Evolutionary conservation across 163 green algal species (phyloP).

Genomic region (Chlamydomonas reinhardtii): DNA sequence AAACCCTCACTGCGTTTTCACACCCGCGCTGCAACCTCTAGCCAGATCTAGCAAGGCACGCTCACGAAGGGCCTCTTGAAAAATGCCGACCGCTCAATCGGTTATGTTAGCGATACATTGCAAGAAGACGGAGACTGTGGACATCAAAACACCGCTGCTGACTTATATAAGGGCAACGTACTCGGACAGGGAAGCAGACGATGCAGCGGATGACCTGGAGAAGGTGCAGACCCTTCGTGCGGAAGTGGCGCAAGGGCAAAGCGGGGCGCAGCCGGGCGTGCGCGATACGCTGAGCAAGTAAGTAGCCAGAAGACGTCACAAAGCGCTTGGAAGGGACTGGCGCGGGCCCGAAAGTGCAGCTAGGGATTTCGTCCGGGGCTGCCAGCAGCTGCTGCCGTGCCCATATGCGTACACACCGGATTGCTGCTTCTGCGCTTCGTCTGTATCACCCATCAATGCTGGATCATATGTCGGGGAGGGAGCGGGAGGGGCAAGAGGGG

Average conservation of each 20-base stretch:
- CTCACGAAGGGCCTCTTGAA: not conserved
- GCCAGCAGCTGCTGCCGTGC: constrained; percentile 5
- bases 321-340: not conserved
- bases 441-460: too few species aligned
- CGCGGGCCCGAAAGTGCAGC: too few species aligned
- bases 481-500: too few species aligned
- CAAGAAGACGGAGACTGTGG: constrained; percentile 83
- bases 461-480: too few species aligned
- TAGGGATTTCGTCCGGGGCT: not conserved
- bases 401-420: too few species aligned
- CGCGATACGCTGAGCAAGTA: constrained; percentile 79
- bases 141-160: constrained; percentile 81
- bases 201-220: constrained; percentile 82
- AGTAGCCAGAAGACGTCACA: not conserved
- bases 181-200: constrained; percentile 71
- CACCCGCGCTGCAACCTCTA: too few species aligned
- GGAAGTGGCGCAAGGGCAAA: constrained; percentile 62
- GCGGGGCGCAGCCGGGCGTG: constrained; percentile 61
- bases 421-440: too few species aligned
- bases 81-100: constrained; percentile 52
- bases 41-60: too few species aligned
- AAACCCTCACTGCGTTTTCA: too few species aligned
- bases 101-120: constrained; percentile 85
- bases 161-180: constrained; percentile 78
- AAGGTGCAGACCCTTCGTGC: constrained; percentile 75